A percentile compares a stretch with the other conserved stretches of the same genome.
Evolutionary conservation across 108 stramenopile species (phyloP).

Genomic region (Pseudonitzschia delicatissima): DNA sequence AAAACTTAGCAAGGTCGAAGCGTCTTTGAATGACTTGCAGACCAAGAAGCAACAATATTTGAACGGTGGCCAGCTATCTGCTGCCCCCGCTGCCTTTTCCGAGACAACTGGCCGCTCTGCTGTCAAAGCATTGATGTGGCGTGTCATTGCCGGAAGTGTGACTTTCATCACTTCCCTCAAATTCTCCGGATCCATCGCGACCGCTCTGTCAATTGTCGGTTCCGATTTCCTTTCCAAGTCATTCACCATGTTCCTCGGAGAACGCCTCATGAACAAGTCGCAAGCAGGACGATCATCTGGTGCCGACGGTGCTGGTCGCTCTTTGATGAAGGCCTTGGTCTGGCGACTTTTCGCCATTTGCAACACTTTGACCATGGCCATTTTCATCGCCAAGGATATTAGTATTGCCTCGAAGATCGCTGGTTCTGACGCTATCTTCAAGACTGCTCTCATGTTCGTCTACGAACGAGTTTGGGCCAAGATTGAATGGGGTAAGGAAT

Average conservation of each 20-base stretch:
- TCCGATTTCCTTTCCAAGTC: conserved; percentile 94
- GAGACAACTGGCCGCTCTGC: conserved; percentile 75
- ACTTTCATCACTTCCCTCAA: conserved; percentile 77
- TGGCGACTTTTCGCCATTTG: conserved; percentile 93
- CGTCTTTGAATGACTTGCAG: conserved; percentile 45
- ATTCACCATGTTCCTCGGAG: conserved; percentile 94
- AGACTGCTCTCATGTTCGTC: conserved; percentile 90
- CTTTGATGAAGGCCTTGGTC: conserved; percentile 87
- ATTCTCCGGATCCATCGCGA: conserved; percentile 68
- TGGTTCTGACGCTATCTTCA: conserved; percentile 88
- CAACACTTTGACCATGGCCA: conserved; percentile 89
- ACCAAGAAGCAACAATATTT: conserved; percentile 69
- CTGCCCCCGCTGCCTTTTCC: conserved; percentile 49
- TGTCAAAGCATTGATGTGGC: conserved; percentile 86
- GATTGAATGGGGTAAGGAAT: conserved; percentile 91
- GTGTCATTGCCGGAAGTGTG: conserved; percentile 80
- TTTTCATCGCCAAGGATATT: conserved; percentile 80
- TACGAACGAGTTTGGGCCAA: conserved; percentile 89
- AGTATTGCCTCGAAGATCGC: conserved; percentile 90
- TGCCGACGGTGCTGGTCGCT: conserved; percentile 74
- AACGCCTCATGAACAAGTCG: conserved; percentile 92
- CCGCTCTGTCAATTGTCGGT: conserved; percentile 88
- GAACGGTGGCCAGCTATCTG: conserved; percentile 37
- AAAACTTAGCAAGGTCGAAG: conserved; percentile 45
- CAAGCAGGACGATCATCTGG: conserved; percentile 75